Evolutionary conservation across 2,329 filamentous ascomycete species (phyloP).

Genomic region (Dactylellina haptotyla): DNA sequence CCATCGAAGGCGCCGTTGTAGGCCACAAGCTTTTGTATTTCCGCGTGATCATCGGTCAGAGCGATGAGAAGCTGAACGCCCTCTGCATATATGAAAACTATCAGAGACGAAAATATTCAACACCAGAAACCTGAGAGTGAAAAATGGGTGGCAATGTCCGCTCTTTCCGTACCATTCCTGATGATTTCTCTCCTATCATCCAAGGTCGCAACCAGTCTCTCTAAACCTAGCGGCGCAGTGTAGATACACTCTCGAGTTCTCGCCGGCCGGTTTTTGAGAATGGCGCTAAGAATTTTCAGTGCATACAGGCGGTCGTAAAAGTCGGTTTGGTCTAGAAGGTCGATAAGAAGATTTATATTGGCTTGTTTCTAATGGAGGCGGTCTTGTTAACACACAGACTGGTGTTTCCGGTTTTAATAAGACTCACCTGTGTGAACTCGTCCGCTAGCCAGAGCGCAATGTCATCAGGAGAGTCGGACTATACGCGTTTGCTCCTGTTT

Average conservation of each 20-base stretch:
- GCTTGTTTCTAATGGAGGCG: conserved; percentile 73
- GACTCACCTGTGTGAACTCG: conserved; percentile 85
- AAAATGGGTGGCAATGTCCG: not conserved
- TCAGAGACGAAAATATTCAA: conserved; percentile 54
- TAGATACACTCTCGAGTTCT: conserved; percentile 94
- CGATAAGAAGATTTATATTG: conserved; percentile 89
- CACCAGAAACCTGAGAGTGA: conserved; percentile 17
- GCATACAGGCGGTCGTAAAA: conserved; percentile 93
- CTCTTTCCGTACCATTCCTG: conserved; percentile 70
- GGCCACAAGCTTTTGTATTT: conserved; percentile 93
- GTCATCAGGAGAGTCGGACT: conserved; percentile 95
- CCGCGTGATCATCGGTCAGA: conserved; percentile 83
- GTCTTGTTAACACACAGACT: not conserved
- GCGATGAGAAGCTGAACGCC: conserved; percentile 86
- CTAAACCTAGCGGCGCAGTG: conserved; percentile 85
- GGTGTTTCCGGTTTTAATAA: not conserved
- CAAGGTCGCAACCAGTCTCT: conserved; percentile 81
- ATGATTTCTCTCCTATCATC: conserved; percentile 88
- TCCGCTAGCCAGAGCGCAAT: conserved; percentile 96
- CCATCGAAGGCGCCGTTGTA: conserved; percentile 94
- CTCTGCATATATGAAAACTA: conserved; percentile 64
- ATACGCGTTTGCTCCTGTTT: no score
- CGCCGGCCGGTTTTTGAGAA: conserved; percentile 84
- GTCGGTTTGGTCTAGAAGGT: conserved; percentile 85
- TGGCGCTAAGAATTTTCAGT: conserved; percentile 86